Evolutionary conservation across 1,139 yeast genomes (phyloP), one percentile per base, ranked within the genome.

Genomic region (Blastobotrys malaysiensis): DNA sequence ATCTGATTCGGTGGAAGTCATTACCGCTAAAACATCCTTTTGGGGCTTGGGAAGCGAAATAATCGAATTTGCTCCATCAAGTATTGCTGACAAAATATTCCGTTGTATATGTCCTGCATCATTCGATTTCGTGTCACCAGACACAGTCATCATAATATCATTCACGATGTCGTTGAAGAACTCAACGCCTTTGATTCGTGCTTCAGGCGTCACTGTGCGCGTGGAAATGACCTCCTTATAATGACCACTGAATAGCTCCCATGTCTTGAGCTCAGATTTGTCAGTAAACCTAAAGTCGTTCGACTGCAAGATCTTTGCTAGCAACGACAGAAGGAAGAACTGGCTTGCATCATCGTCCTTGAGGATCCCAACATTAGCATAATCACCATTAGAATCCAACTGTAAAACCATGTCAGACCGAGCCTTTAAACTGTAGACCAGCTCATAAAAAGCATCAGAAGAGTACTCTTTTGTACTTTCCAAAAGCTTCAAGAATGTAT

Each of bases 401-500:
- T n/a, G 39, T 16, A 31, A n/a, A 3, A 11, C 16, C 39, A 13
- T 13, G 7, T 31, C 39, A 5, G 39, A 31, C n/a, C n/a, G 11
- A 2, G 39, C 39, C 39, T 22, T 78, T 71, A 44, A 11, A 46
- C 43, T 24, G 26, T 18, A 31, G n/a, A 31, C 16, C 14, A 43
- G 39, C 22, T 75, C 71, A 27, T 82, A 73, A 5, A 87, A 58
- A 45, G 79, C 79, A 2, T 75, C 73, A 16, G 78, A 55, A 18
- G 65, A 49, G 27, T 66, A 55, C 7, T 50, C 52, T 11, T 4
- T 44, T 1, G 53, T 50, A 7, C 52, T 31, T 9, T 50, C 53
- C 18, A 79, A 71, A 45, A 90, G 73, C 59, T 83, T 84, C n/a
- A 71, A 69, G 27, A 83, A 69, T 0, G 90, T 80, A 14, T 67